These are phyloP conservation scores for Fulvia fulva DNA, from an alignment of 2,329 filamentous ascomycete genomes.

Conservation along the genomic window DNA sequence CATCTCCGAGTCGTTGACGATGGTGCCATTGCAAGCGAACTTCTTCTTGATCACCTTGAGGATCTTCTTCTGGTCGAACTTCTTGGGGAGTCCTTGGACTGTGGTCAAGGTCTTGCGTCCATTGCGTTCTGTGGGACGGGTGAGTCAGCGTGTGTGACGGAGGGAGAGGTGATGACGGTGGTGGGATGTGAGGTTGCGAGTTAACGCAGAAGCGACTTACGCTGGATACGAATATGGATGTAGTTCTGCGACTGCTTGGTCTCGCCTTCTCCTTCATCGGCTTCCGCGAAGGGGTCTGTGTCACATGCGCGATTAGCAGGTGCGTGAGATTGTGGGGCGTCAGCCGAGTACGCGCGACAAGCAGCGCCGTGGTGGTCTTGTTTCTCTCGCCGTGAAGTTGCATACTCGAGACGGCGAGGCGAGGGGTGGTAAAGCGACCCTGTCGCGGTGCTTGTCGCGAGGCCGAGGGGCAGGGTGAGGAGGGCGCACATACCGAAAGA, in stretches of 20 bases:
- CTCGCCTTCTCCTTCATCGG: slow-evolving; percentile 98
- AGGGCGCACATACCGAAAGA: slow-evolving; percentile 21
- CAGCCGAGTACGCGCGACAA: background rate
- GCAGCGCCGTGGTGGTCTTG: background rate
- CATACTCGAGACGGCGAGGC: background rate
- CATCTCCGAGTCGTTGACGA: slow-evolving; percentile 93
- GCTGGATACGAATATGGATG: slow-evolving; percentile 99
- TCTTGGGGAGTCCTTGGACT: slow-evolving; percentile 96
- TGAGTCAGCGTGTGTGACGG: slow-evolving; percentile 8
- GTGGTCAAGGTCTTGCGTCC: slow-evolving; percentile 99
- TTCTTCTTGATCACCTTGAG: slow-evolving; percentile 99
- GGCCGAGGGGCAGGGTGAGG: slow-evolving; percentile 9
- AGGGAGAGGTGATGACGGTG: background rate
- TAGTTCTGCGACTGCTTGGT: slow-evolving; percentile 94
- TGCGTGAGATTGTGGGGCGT: slow-evolving; percentile 3
- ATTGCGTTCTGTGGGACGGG: slow-evolving; percentile 81
- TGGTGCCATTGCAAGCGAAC: slow-evolving; percentile 99
- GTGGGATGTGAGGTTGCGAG: background rate
- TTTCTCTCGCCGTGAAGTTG: background rate
- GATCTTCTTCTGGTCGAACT: slow-evolving; percentile 99
- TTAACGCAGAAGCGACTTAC: slow-evolving; percentile 55
- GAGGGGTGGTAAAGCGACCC: background rate
- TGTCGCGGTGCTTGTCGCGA: slow-evolving; percentile 18
- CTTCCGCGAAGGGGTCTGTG: slow-evolving; percentile 99
- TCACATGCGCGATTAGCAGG: slow-evolving; percentile 18